Percentiles rank a stretch among this genome's conserved stretches.
These are phyloP conservation scores for Xylaria sp. DNA, from an alignment of 2,329 filamentous ascomycete species.

Conservation along the genomic window DNA sequence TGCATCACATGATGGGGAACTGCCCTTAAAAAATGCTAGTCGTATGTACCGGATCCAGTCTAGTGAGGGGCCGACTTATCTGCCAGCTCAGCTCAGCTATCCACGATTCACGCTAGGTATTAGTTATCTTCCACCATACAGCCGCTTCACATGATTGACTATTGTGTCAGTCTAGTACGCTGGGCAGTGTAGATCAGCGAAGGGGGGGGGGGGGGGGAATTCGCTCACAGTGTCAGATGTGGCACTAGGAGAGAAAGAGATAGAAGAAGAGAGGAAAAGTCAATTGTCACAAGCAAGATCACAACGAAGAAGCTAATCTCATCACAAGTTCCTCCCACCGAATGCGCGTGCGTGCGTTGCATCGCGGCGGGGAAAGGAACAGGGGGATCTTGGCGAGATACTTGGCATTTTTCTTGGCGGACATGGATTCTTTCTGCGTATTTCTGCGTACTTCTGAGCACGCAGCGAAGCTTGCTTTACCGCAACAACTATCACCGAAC, in stretches of 20 bases:
- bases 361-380: slow-evolving; percentile 28
- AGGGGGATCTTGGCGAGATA: slow-evolving; percentile 26
- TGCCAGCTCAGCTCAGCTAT: slow-evolving; percentile 12
- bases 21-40: not conserved
- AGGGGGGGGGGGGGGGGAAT: not conserved
- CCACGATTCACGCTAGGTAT: not conserved
- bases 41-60: not conserved
- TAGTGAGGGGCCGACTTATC: slow-evolving; percentile 17
- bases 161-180: not conserved
- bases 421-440: not conserved
- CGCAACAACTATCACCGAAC: not conserved
- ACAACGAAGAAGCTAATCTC: slow-evolving; percentile 8
- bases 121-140: not conserved
- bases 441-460: not conserved
- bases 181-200: not conserved
- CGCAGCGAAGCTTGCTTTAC: not conserved
- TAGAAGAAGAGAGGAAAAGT: not conserved
- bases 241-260: not conserved
- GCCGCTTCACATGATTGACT: slow-evolving; percentile 6
- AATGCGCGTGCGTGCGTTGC: slow-evolving; percentile 38
- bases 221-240: slow-evolving; percentile 1
- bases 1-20: slow-evolving; percentile 27
- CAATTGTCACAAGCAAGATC: slow-evolving; percentile 8
- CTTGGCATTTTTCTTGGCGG: slow-evolving; percentile 27
- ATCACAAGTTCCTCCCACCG: slow-evolving; percentile 39